Conservation (phyloP, 116 monocot species). For the Dioscorea cayenensis region DNA sequence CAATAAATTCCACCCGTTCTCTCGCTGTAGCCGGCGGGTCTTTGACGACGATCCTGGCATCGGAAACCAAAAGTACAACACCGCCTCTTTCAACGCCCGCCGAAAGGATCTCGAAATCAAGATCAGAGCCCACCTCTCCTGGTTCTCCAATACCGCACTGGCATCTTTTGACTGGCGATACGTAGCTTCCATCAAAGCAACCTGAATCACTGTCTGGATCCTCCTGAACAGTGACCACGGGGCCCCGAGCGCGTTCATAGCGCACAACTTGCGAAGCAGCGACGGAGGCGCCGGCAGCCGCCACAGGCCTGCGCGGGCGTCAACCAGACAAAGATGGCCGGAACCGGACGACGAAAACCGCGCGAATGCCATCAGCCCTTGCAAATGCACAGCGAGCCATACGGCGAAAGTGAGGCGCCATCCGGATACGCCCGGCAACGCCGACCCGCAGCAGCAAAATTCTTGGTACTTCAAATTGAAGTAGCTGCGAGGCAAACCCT, state of each 20-base stretch:
- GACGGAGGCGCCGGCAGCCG: slow-evolving; percentile 22
- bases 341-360: slow-evolving; percentile 30
- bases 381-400: slow-evolving; percentile 47
- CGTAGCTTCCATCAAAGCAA: slow-evolving; percentile 8
- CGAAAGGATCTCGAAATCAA: slow-evolving; percentile 70
- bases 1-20: slow-evolving; percentile 10
- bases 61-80: slow-evolving; percentile 5
- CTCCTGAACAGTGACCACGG: slow-evolving; percentile 24
- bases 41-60: background rate
- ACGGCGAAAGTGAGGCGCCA: slow-evolving; percentile 51
- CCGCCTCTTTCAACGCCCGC: slow-evolving; percentile 39
- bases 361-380: too few relatives aligned
- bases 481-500: slow-evolving; percentile 46
- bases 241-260: slow-evolving; percentile 35
- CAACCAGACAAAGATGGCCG: slow-evolving; percentile 37
- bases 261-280: slow-evolving; percentile 34
- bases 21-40: slow-evolving; percentile 7
- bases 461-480: too few relatives aligned
- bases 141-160: slow-evolving; percentile 8
- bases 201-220: slow-evolving; percentile 38
- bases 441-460: too few relatives aligned
- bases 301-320: too few relatives aligned
- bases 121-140: slow-evolving; percentile 32
- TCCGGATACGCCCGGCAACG: slow-evolving; percentile 24
- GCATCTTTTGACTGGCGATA: too few relatives aligned